Evolutionary conservation across 441 rosid species (phyloP).

Genomic region (Erysimum cheiri): DNA sequence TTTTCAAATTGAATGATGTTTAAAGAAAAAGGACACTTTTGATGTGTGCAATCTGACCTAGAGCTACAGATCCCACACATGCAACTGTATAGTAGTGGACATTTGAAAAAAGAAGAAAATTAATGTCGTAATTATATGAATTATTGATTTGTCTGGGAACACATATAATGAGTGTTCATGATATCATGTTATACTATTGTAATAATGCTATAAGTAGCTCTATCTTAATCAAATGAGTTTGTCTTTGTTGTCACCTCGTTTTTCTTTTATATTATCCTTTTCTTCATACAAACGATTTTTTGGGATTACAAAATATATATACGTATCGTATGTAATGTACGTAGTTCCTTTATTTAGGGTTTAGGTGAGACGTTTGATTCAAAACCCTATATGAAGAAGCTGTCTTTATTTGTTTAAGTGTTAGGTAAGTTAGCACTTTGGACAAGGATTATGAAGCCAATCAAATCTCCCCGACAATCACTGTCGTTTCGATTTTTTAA

Average conservation of each 20-base stretch:
- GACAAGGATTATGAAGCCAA: conserved; percentile 45
- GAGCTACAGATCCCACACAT: conserved; percentile 46
- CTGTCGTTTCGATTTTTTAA: conserved; percentile 24
- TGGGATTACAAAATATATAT: background rate
- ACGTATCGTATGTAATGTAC: conserved; percentile 18
- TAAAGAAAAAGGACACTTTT: conserved; percentile 41
- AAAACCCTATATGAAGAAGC: conserved; percentile 19
- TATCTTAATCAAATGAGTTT: conserved; percentile 46
- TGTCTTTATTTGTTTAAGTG: conserved; percentile 41
- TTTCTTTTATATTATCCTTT: conserved; percentile 5
- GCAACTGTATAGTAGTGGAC: conserved; percentile 41
- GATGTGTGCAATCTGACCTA: conserved; percentile 50
- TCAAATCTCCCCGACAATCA: conserved; percentile 47
- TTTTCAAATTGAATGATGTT: conserved; percentile 36
- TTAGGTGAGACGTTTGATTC: conserved; percentile 44
- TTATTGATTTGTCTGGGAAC: conserved; percentile 32
- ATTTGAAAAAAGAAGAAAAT: conserved; percentile 16
- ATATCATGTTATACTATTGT: conserved; percentile 40
- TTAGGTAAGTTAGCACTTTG: conserved; percentile 44
- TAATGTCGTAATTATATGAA: conserved; percentile 31
- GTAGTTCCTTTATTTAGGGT: conserved; percentile 24
- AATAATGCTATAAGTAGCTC: conserved; percentile 40
- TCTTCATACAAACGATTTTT: background rate
- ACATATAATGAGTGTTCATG: conserved; percentile 39
- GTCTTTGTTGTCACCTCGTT: conserved; percentile 33